Percentiles rank a stretch among this genome's conserved stretches.
These are phyloP conservation scores for Paracamarosporium sp. DNA, from an alignment of 2,329 filamentous ascomycete species.

Conservation along the genomic window DNA sequence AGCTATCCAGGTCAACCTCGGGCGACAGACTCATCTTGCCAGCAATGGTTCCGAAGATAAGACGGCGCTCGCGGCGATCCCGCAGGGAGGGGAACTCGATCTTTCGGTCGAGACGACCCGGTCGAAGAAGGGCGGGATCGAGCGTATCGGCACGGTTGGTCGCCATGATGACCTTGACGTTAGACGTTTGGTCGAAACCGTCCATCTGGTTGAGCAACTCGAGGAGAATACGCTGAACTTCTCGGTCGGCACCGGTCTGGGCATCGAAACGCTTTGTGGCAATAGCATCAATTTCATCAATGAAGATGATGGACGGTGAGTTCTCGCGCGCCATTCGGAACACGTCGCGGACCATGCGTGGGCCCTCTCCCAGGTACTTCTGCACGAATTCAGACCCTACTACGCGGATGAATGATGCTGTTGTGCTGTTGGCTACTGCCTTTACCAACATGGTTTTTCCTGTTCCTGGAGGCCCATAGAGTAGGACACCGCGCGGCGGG, in stretches of 20 bases:
- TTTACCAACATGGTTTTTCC: constrained; percentile 99
- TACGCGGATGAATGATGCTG: constrained; percentile 96
- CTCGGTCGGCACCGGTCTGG: constrained; percentile 95
- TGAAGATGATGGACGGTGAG: constrained; percentile 98
- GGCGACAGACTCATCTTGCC: constrained; percentile 96
- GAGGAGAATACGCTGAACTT: constrained; percentile 97
- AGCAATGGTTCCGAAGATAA: constrained; percentile 98
- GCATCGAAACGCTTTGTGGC: constrained; percentile 99
- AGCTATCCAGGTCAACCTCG: constrained; percentile 92
- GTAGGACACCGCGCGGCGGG: constrained; percentile 91
- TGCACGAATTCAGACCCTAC: constrained; percentile 99
- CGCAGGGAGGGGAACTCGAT: constrained; percentile 97
- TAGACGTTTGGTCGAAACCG: constrained; percentile 97
- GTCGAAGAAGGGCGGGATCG: constrained; percentile 91
- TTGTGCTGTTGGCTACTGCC: constrained; percentile 97
- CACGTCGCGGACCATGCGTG: constrained; percentile 98
- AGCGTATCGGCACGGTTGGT: constrained; percentile 98
- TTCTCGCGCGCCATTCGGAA: constrained; percentile 99
- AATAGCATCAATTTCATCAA: constrained; percentile 98
- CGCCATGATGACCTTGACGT: constrained; percentile 99
- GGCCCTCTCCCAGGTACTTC: constrained; percentile 97
- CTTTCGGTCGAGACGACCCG: constrained; percentile 94
- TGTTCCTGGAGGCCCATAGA: constrained; percentile 95
- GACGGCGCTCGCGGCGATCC: constrained; percentile 89
- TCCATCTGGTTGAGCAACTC: constrained; percentile 99